Conservation (phyloP, 352 stramenopile species). For the Phytophthora palmivora region DNA sequence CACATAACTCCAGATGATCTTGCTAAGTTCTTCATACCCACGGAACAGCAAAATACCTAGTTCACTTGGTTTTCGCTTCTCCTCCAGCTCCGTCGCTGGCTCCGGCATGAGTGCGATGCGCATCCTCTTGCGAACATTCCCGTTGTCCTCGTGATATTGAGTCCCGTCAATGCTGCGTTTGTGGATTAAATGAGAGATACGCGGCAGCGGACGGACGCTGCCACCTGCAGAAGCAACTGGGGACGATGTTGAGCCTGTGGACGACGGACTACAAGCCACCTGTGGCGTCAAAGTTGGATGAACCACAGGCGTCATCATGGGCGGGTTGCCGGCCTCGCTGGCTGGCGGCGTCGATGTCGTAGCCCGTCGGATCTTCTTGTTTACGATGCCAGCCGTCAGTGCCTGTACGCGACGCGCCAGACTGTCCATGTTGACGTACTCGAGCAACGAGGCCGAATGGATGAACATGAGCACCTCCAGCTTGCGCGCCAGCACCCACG, state of each 20-base stretch:
- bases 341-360: slow-evolving; percentile 23
- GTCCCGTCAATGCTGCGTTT: slow-evolving; percentile 51
- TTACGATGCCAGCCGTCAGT: slow-evolving; percentile 81
- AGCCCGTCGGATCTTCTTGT: slow-evolving; percentile 83
- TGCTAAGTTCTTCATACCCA: slow-evolving; percentile 70
- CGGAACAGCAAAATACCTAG: slow-evolving; percentile 67
- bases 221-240: slow-evolving; percentile 9
- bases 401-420: slow-evolving; percentile 80
- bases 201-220: slow-evolving; percentile 29
- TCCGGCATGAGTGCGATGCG: slow-evolving; percentile 24
- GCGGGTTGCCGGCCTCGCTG: background rate
- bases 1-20: slow-evolving; percentile 82
- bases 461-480: slow-evolving; percentile 87
- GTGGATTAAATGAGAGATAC: slow-evolving; percentile 48
- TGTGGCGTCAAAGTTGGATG: slow-evolving; percentile 18
- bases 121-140: slow-evolving; percentile 29
- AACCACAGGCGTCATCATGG: slow-evolving; percentile 10
- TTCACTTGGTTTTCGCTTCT: slow-evolving; percentile 33
- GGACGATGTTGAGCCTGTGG: background rate
- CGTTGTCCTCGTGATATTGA: background rate
- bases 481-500: slow-evolving; percentile 80
- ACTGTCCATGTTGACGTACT: slow-evolving; percentile 85
- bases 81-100: slow-evolving; percentile 20
- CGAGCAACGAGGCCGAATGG: slow-evolving; percentile 80
- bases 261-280: slow-evolving; percentile 22